Conservation (phyloP, 441 rosid genomes). For the Omphalea diandra region DNA sequence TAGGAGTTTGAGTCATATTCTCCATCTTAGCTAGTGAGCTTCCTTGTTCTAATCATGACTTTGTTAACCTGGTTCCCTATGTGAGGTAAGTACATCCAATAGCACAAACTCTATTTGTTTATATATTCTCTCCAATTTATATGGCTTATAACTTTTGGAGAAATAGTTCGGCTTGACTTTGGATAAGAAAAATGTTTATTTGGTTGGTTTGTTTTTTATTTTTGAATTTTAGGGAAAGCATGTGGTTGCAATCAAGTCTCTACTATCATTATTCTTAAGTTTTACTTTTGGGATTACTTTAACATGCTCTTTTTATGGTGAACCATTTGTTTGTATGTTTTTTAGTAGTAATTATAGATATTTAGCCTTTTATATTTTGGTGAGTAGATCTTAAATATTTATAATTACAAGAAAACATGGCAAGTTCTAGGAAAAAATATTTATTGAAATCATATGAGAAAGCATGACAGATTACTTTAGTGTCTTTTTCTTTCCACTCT, state of each 20-base stretch:
- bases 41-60: too few relatives aligned
- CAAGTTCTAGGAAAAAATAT: neutral
- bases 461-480: neutral
- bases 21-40: too few relatives aligned
- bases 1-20: too few relatives aligned
- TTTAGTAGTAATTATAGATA: neutral
- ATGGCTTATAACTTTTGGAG: conserved; percentile 42
- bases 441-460: neutral
- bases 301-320: neutral
- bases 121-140: conserved; percentile 19
- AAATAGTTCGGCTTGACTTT: conserved; percentile 31
- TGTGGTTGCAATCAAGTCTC: conserved; percentile 37
- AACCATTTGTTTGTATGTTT: neutral
- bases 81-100: too few relatives aligned
- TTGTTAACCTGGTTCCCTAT: too few relatives aligned
- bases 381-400: neutral
- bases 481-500: too few relatives aligned
- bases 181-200: conserved; percentile 49
- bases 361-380: neutral
- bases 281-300: conserved; percentile 17
- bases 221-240: conserved; percentile 25
- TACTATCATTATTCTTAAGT: conserved; percentile 29
- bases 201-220: too few relatives aligned
- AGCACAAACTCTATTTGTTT: conserved; percentile 16
- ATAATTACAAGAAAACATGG: neutral